Evolutionary conservation across 768 basidiomycete species (phyloP).

Genomic region (Boletus coccyginus): DNA sequence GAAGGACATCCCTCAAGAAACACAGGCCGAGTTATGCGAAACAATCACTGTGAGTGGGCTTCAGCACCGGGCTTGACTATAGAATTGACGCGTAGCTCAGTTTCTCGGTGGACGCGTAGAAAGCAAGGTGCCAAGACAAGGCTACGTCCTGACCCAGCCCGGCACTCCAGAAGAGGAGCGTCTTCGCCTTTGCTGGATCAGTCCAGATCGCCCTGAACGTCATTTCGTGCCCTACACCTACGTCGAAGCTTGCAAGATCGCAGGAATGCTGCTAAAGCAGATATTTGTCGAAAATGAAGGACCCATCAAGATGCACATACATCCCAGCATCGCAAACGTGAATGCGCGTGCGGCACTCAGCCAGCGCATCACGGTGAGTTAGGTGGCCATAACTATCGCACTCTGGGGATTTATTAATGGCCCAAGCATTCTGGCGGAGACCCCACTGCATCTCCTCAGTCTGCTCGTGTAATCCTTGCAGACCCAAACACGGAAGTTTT

Average conservation of each 20-base stretch:
- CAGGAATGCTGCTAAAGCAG: slow-evolving; percentile 68
- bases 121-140: slow-evolving; percentile 72
- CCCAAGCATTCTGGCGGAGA: slow-evolving; percentile 78
- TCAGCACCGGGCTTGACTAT: neutral
- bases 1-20: slow-evolving; percentile 66
- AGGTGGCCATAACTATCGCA: slow-evolving; percentile 1
- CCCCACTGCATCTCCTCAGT: slow-evolving; percentile 64
- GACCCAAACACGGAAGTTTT: slow-evolving; percentile 80
- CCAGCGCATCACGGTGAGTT: slow-evolving; percentile 65
- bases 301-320: slow-evolving; percentile 76
- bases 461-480: slow-evolving; percentile 73
- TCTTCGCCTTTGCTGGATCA: slow-evolving; percentile 71
- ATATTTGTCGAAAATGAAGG: slow-evolving; percentile 66
- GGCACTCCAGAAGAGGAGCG: slow-evolving; percentile 71
- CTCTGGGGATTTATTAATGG: neutral
- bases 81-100: slow-evolving; percentile 34
- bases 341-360: slow-evolving; percentile 66
- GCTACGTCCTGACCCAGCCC: slow-evolving; percentile 69
- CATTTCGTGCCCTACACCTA: slow-evolving; percentile 80
- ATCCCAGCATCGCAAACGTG: slow-evolving; percentile 75
- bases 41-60: slow-evolving; percentile 55
- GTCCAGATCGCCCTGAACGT: slow-evolving; percentile 65
- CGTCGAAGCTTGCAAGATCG: slow-evolving; percentile 82
- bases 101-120: slow-evolving; percentile 75
- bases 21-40: slow-evolving; percentile 70